A percentile compares a stretch with the other conserved stretches of the same genome.
These are phyloP conservation scores for Solanum hybrid DNA, from an alignment of 305 asterid genomes.

Conservation along the genomic window DNA sequence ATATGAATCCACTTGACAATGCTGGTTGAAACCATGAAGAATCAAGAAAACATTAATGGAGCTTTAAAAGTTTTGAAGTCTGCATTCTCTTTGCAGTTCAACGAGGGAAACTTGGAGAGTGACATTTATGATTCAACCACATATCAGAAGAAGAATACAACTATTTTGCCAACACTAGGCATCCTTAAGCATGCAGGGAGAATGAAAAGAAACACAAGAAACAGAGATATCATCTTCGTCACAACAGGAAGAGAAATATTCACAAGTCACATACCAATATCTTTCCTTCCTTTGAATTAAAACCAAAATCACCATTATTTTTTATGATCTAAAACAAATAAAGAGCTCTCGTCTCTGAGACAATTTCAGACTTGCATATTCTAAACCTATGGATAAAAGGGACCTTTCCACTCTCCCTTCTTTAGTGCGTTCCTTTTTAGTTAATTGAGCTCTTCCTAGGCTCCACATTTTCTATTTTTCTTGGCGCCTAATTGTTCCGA, in stretches of 20 bases:
- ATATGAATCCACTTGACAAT: not conserved
- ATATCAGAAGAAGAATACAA: not conserved
- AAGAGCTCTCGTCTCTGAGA: not conserved
- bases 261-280: not conserved
- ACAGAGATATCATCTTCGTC: not conserved
- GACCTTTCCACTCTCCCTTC: not conserved
- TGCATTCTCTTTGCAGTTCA: not conserved
- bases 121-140: not conserved
- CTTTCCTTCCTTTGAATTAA: not conserved
- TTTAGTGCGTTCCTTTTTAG: not conserved
- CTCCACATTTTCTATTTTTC: not conserved
- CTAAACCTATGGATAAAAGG: not conserved
- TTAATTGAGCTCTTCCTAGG: not conserved
- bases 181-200: not conserved
- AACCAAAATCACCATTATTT: not conserved
- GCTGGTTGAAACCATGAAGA: not conserved
- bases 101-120: not conserved
- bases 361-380: not conserved
- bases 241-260: not conserved
- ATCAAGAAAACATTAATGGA: not conserved
- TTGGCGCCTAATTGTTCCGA: not conserved
- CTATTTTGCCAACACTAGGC: not conserved
- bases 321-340: not conserved
- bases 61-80: not conserved
- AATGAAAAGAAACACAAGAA: not conserved